Evolutionary conservation across 1,284 basidiomycete genomes (phyloP), one percentile per base, ranked within the genome.

Genomic region (Ustilago shanxiensis): DNA sequence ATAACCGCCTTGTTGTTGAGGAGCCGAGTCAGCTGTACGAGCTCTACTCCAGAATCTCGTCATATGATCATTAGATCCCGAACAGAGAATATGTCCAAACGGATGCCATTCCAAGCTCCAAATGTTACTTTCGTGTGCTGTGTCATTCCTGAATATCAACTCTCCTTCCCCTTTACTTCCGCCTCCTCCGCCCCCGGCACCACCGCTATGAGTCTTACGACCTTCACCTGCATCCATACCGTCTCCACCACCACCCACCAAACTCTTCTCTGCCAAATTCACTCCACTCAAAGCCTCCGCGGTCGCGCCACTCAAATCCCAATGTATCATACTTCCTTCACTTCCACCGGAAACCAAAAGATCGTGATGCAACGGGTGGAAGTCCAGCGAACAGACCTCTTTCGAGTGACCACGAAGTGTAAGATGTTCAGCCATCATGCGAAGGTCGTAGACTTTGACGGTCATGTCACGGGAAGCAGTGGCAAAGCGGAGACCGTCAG

Each of bases 61-160:
- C 13, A 95, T 97, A 87, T 97, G 95, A 88, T 99, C 96, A 88
- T 98, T 98, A 33, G 93, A 93, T 10, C 93, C 97, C 63, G 90
- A 92, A 76, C 92, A 95, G 73, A 99, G 91, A 75, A 98, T 89
- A 87, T 99, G 95, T 0, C 97, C 96, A 11, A 98, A 90, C 0
- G 96, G 96, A 87, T 99, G 96, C 90, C 92, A 99, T 6, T 93
- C 91, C 75, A 99, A 90, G 0, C 93, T 92, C 94, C 95, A 98
- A 70, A 99, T 93, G 87, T 96, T 97, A 50, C 93, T 94, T 88
- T 99, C 96, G 89, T 99, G 97, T 18, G 97, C 96, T 82, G 93
- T 92, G 18, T 93, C 91, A 77, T 98, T 91, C 3, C 90, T 91
- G 8, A 94, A 93, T 60, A 94, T 91, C 0, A 96, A 93, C 35